These are phyloP conservation scores for Dictyophora rubrovolvata DNA, from an alignment of 768 basidiomycete genomes.

Conservation along the genomic window DNA sequence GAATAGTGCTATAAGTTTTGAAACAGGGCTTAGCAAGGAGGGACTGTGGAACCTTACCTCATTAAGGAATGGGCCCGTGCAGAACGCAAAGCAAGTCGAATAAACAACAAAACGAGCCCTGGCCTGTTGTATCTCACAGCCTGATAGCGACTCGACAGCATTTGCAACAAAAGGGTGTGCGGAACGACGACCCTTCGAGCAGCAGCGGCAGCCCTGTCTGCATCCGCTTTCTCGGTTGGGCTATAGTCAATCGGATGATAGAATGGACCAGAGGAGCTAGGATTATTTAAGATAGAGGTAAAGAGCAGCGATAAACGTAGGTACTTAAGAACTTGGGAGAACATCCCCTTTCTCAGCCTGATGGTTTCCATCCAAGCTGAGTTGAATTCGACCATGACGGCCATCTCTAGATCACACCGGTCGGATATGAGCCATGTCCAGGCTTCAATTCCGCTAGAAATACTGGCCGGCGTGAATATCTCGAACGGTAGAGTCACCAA, in stretches of 20 bases:
- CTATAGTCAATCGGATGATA: conserved; percentile 76
- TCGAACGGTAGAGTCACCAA: conserved; percentile 83
- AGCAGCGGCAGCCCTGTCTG: conserved; percentile 59
- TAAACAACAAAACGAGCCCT: conserved; percentile 75
- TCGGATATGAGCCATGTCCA: conserved; percentile 97
- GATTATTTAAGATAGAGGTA: conserved; percentile 7
- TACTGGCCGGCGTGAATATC: conserved; percentile 76
- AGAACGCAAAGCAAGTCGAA: conserved; percentile 77
- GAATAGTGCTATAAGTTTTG: background rate
- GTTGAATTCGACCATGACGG: conserved; percentile 75
- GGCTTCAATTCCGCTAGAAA: conserved; percentile 81
- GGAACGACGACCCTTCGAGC: conserved; percentile 73
- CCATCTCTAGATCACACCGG: conserved; percentile 70
- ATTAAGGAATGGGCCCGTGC: conserved; percentile 55
- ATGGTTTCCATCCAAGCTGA: conserved; percentile 84
- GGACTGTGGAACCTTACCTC: conserved; percentile 40
- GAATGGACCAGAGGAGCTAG: conserved; percentile 83
- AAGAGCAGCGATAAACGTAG: conserved; percentile 19
- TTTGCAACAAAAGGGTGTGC: conserved; percentile 74
- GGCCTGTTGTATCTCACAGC: conserved; percentile 83
- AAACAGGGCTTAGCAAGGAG: background rate
- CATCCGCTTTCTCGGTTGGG: conserved; percentile 77
- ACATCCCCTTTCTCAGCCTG: conserved; percentile 67
- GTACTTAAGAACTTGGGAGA: conserved; percentile 73
- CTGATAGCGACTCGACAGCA: conserved; percentile 87